phyloP scores from a whole-genome alignment of 768 basidiomycete species.

The Lactifluus subvellereus region DNA sequence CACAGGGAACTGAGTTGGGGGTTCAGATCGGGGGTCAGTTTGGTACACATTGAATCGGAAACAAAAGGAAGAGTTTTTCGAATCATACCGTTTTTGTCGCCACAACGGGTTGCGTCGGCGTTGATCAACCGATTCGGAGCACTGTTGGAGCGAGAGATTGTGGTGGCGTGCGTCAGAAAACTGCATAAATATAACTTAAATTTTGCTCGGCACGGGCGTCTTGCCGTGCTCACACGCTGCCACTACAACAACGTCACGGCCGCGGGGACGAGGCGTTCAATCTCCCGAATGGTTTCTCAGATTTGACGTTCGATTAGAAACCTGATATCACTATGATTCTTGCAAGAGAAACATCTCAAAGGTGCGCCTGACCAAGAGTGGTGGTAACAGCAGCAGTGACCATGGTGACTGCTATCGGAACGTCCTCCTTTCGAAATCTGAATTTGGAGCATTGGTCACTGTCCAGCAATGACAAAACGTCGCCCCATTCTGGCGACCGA shows the following conservation, averaged over 20 bases:
- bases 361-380: background rate
- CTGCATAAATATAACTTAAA: too few relatives aligned
- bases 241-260: background rate
- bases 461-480: background rate
- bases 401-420: background rate
- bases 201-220: background rate
- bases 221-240: background rate
- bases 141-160: background rate
- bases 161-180: background rate
- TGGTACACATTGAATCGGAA: background rate
- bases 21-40: background rate
- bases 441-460: background rate
- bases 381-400: background rate
- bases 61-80: background rate
- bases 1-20: background rate
- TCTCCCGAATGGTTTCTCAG: background rate
- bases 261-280: background rate
- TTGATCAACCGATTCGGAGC: conserved; percentile 1
- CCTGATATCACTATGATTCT: background rate
- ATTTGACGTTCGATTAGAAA: background rate
- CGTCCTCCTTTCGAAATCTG: background rate
- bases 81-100: background rate
- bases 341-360: background rate
- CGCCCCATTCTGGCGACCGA: background rate
- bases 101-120: background rate